These are phyloP conservation scores for carrot (Daucus carota) DNA, from an alignment of 129 eudicot genomes.

Conservation along the genomic window DNA sequence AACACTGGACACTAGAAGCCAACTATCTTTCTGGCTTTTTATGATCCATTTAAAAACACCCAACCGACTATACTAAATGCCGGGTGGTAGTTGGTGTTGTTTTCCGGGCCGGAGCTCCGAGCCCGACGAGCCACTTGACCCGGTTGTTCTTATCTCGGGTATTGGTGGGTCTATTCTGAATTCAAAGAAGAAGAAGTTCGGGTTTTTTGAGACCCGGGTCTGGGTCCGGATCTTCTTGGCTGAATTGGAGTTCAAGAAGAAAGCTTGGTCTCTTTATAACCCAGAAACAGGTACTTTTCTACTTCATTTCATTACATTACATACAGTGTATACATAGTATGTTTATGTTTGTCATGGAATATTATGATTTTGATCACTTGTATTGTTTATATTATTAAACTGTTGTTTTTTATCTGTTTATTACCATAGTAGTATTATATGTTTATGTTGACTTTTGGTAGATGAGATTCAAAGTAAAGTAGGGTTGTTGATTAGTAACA, in stretches of 20 bases:
- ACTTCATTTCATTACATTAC: not conserved
- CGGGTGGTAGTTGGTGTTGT: constrained; percentile 40
- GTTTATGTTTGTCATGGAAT: not conserved
- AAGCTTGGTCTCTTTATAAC: constrained; percentile 67
- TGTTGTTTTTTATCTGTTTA: not conserved
- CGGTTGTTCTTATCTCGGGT: constrained; percentile 73
- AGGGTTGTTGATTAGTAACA: not conserved
- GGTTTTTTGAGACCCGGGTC: constrained; percentile 46
- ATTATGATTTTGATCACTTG: not conserved
- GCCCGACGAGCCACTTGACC: constrained; percentile 45
- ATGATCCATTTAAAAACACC: not conserved
- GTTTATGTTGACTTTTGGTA: not conserved
- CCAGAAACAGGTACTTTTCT: constrained; percentile 49
- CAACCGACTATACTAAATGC: constrained; percentile 7
- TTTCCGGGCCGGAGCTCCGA: constrained; percentile 31
- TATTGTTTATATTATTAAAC: not conserved
- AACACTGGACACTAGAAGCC: not conserved
- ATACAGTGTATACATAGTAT: no score
- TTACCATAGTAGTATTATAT: not conserved
- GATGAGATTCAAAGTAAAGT: not conserved
- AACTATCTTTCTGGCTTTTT: no score
- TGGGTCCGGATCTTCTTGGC: constrained; percentile 87
- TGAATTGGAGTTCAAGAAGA: constrained; percentile 71
- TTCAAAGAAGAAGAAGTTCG: constrained; percentile 43
- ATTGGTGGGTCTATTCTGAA: constrained; percentile 70